A percentile compares a stretch with the other conserved stretches of the same genome.
phyloP scores from a whole-genome alignment of 352 stramenopile genomes.

The Globisporangium recalcitrans region DNA sequence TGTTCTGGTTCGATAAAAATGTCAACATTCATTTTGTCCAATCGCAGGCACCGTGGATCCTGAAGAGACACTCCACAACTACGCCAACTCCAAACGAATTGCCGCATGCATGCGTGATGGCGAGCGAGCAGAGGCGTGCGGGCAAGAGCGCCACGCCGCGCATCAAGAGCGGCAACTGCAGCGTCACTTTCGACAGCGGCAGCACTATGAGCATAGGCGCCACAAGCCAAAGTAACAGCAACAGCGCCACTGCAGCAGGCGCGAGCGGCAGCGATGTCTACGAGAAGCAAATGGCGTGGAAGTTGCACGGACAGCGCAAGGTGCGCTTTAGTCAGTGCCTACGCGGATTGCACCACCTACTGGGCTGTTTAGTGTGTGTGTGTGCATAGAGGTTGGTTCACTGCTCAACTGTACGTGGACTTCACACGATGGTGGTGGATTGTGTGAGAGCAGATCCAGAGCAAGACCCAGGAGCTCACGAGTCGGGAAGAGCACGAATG shows the following conservation, averaged over 20 bases:
- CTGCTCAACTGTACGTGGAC: too few species aligned
- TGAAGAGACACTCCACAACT: slow-evolving; percentile 2
- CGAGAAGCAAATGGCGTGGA: slow-evolving; percentile 64
- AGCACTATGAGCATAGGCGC: background rate
- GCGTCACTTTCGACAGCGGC: background rate
- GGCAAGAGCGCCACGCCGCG: slow-evolving; percentile 13
- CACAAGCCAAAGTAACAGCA: background rate
- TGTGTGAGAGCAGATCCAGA: slow-evolving; percentile 23
- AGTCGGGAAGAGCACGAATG: slow-evolving; percentile 39
- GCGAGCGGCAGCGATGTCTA: slow-evolving; percentile 23
- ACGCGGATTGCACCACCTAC: too few species aligned
- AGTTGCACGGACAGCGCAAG: slow-evolving; percentile 48
- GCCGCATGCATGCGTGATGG: background rate
- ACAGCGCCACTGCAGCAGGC: background rate
- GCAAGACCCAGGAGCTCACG: slow-evolving; percentile 38
- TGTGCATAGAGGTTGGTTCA: too few species aligned
- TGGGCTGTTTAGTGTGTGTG: too few species aligned
- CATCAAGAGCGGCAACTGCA: slow-evolving; percentile 17
- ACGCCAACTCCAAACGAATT: too few species aligned
- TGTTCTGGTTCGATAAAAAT: background rate
- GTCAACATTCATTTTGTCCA: background rate
- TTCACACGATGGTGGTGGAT: too few species aligned
- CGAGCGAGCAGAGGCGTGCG: slow-evolving; percentile 18
- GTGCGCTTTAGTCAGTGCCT: too few species aligned
- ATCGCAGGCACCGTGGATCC: background rate